phyloP scores from a whole-genome alignment of 2,329 filamentous ascomycete species.

The Aspergillus ibericus region DNA sequence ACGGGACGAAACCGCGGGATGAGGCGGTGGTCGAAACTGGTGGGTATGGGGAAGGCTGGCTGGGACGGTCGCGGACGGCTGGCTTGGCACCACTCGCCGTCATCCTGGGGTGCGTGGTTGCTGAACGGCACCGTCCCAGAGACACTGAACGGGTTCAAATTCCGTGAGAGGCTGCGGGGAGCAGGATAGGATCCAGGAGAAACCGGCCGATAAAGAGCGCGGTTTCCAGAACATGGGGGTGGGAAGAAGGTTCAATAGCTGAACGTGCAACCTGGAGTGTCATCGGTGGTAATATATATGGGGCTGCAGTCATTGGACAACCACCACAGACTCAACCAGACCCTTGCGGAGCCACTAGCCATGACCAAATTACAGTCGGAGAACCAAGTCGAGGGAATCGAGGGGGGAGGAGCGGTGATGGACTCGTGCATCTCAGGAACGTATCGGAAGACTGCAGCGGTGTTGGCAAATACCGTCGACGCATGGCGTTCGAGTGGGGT shows the following conservation, averaged over 20 bases:
- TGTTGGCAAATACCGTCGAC: background rate
- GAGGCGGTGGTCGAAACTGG: constrained; percentile 9
- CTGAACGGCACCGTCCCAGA: too few relatives aligned
- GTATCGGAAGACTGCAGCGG: background rate
- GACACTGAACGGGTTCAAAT: too few relatives aligned
- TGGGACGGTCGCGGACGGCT: constrained; percentile 23
- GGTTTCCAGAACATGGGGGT: background rate
- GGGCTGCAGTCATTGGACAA: constrained; percentile 13
- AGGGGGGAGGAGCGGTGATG: background rate
- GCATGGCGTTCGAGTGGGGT: background rate
- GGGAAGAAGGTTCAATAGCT: background rate
- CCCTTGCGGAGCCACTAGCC: background rate
- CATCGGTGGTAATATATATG: constrained; percentile 5
- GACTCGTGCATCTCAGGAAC: background rate
- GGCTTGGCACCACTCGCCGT: constrained; percentile 29
- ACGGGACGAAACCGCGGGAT: constrained; percentile 14
- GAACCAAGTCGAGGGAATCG: background rate
- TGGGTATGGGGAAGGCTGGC: constrained; percentile 32
- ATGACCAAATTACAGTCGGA: background rate
- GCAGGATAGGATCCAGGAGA: background rate
- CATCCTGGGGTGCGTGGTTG: constrained; percentile 5
- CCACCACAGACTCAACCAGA: constrained; percentile 1
- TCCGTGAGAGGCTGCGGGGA: too few relatives aligned
- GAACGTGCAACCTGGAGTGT: constrained; percentile 1
- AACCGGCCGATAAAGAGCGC: background rate